Evolutionary conservation across 345 rosid species (phyloP), one percentile per base, ranked within the genome.

Genomic region (Corchorus olitorius): DNA sequence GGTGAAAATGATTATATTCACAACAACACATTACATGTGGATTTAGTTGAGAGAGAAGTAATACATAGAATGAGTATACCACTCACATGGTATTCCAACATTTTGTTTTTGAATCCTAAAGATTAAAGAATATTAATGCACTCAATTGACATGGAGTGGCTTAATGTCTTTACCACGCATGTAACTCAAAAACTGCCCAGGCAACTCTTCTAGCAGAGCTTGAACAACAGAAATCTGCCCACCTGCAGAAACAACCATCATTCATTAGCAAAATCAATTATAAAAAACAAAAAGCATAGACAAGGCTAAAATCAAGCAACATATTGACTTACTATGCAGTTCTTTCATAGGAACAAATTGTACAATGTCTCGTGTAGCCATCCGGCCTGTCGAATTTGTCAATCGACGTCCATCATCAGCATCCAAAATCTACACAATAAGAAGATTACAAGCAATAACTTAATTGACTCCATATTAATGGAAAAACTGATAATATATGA

Each of bases 271-370:
- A 17, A n/a, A 3, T 14, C 46, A 63, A 33, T 8, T 9, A 8
- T 9, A 8, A 5, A 35, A 34, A 11, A 4, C 8, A 49, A 1
- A 27, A 27, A 27, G 27, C 27, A 27, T 27, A 27, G 27, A 27
- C 1, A 27, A 27, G 27, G 27, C 27, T 27, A 27, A 27, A 27
- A 27, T 27, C 27, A 27, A 27, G 27, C 27, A 27, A 27, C 27
- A 27, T 27, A 39, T 3, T 39, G 43, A 39, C 92, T 87, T 58
- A 93, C 98, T 80, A 56, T 88, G 89, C 49, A 92, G 88, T 69
- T 88, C 91, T 67, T 83, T 85, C 92, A 92, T 81, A 0, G 98
- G 97, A 14, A 93, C 93, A 56, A 93, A 92, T 56, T 93, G 98
- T 68, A 92, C 95, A 11, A 90, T 90, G 76, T 93, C 98, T 46